A percentile compares a stretch with the other conserved stretches of the same genome.
phyloP scores from a whole-genome alignment of 768 basidiomycete species.

The Amanita subjunquillea region DNA sequence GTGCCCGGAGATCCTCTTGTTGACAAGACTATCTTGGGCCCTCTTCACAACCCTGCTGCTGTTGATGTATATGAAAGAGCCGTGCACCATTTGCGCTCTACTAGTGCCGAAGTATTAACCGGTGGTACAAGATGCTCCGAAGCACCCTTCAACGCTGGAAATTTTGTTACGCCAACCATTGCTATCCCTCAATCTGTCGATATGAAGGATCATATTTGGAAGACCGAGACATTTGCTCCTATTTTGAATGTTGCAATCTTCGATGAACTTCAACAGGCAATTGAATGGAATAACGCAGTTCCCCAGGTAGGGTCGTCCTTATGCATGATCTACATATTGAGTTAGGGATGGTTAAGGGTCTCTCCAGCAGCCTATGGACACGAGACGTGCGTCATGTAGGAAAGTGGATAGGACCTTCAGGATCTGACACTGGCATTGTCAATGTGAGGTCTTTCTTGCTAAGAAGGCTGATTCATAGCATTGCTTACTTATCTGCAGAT shows the following conservation, averaged over 20 bases:
- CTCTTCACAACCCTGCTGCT: conserved; percentile 66
- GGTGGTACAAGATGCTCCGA: conserved; percentile 55
- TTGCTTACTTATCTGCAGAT: conserved; percentile 23
- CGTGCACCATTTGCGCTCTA: conserved; percentile 46
- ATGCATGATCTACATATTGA: conserved; percentile 9
- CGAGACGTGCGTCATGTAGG: conserved; percentile 75
- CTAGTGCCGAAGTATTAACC: conserved; percentile 67
- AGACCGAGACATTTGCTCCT: conserved; percentile 80
- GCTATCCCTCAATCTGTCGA: conserved; percentile 54
- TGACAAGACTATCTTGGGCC: conserved; percentile 68
- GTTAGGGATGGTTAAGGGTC: conserved; percentile 34
- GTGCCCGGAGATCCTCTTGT: conserved; percentile 82
- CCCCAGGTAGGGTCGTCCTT: conserved; percentile 42
- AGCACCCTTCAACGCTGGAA: conserved; percentile 50
- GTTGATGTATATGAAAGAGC: conserved; percentile 57
- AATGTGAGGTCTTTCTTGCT: conserved; percentile 40
- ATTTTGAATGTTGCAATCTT: conserved; percentile 81
- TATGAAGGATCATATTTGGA: conserved; percentile 53
- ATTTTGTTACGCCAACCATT: conserved; percentile 87
- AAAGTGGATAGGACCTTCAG: conserved; percentile 85
- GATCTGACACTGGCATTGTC: conserved; percentile 87
- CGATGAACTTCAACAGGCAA: conserved; percentile 78
- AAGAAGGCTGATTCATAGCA: conserved; percentile 50
- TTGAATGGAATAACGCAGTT: conserved; percentile 84
- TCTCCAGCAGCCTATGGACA: conserved; percentile 90